phyloP scores from a whole-genome alignment of 2,329 filamentous ascomycete genomes.

The Pezicula neosporulosa region DNA sequence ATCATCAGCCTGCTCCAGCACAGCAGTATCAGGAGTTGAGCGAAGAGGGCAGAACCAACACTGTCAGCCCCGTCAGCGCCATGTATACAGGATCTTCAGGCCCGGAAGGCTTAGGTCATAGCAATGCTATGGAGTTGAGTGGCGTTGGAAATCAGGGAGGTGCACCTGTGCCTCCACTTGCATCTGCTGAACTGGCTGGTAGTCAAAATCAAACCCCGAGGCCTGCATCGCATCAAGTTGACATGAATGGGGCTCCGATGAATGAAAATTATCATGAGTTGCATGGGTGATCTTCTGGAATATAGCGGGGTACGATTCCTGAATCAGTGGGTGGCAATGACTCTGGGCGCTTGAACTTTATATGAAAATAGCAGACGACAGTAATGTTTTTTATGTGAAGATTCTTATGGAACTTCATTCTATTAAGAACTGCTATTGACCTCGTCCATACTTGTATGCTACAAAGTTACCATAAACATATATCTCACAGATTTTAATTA shows the following conservation, averaged over 20 bases:
- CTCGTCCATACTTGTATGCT: too few relatives aligned
- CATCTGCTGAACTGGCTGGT: neutral
- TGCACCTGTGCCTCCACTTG: neutral
- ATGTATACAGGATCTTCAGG: neutral
- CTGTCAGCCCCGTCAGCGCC: neutral
- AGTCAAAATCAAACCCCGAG: too few relatives aligned
- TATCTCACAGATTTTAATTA: too few relatives aligned
- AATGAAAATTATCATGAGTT: slow-evolving; percentile 1
- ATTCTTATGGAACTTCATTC: too few relatives aligned
- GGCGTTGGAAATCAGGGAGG: neutral
- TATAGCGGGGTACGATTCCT: too few relatives aligned
- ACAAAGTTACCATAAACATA: too few relatives aligned
- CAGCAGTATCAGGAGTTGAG: neutral
- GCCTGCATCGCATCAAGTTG: neutral
- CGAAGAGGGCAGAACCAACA: neutral
- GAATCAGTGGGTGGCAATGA: too few relatives aligned
- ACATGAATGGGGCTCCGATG: slow-evolving; percentile 1
- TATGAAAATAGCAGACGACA: too few relatives aligned
- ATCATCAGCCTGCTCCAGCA: neutral
- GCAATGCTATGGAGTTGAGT: neutral
- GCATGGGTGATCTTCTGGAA: neutral
- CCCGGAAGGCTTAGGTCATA: neutral
- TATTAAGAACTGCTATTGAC: too few relatives aligned
- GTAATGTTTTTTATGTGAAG: too few relatives aligned
- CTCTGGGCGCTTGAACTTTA: too few relatives aligned